Evolutionary conservation across 345 rosid genomes (phyloP).

Genomic region (Salix koriyanagi): DNA sequence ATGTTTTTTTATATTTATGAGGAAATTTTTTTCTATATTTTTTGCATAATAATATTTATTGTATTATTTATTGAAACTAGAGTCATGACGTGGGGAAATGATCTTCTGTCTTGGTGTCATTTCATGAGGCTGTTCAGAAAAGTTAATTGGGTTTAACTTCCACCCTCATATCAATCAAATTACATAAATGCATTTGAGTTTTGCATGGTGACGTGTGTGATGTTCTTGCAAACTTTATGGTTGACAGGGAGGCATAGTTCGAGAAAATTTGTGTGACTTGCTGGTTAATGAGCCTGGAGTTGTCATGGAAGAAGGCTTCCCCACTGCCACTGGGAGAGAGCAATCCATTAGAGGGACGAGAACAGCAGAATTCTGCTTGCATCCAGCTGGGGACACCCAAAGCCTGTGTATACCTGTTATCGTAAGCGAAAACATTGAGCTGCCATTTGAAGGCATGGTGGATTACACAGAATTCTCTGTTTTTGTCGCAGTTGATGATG

Average conservation of each 20-base stretch:
- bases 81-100: no score
- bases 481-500: slow-evolving; percentile 64
- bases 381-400: slow-evolving; percentile 96
- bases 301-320: slow-evolving; percentile 95
- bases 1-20: no score
- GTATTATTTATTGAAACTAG: no score
- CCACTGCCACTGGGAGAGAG: slow-evolving; percentile 88
- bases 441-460: slow-evolving; percentile 82
- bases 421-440: slow-evolving; percentile 80
- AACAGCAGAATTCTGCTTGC: slow-evolving; percentile 81
- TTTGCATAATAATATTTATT: no score
- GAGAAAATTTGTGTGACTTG: slow-evolving; percentile 86
- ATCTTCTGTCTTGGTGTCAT: neutral
- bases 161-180: neutral
- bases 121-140: neutral
- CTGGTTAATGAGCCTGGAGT: slow-evolving; percentile 50
- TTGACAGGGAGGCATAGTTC: slow-evolving; percentile 69
- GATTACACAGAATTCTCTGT: slow-evolving; percentile 83
- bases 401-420: slow-evolving; percentile 93
- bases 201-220: neutral
- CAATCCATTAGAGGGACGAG: slow-evolving; percentile 90
- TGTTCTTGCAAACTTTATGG: neutral
- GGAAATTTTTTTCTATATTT: no score
- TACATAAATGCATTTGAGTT: neutral
- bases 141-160: neutral